Conservation (phyloP, 2,329 filamentous ascomycete species). For the Phoma sp. region DNA sequence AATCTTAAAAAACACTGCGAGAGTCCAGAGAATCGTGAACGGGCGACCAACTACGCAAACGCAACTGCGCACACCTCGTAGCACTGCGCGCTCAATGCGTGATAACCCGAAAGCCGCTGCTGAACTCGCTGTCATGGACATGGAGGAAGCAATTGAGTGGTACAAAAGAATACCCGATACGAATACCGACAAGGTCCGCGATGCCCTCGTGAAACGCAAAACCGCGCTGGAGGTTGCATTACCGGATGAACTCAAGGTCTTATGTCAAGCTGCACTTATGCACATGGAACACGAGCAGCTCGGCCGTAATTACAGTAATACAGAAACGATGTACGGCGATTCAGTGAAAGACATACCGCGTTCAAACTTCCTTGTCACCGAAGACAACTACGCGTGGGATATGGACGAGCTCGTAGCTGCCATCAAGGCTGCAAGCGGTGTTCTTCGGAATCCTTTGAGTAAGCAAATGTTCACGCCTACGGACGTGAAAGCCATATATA, state of each 20-base stretch:
- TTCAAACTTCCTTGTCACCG: conserved; percentile 45
- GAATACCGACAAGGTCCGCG: conserved; percentile 31
- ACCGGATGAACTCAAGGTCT: conserved; percentile 32
- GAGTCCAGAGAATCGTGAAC: conserved; percentile 28
- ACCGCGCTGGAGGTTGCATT: conserved; percentile 30
- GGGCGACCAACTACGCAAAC: conserved; percentile 6
- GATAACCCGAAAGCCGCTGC: conserved; percentile 28
- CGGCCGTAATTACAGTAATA: conserved; percentile 42
- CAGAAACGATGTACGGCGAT: conserved; percentile 45
- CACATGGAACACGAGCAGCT: conserved; percentile 46
- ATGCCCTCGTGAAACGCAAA: conserved; percentile 36
- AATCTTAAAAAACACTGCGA: conserved; percentile 25
- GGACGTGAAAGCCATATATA: conserved; percentile 39
- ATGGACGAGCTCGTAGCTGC: conserved; percentile 44
- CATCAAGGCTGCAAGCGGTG: conserved; percentile 38
- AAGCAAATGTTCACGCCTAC: conserved; percentile 44
- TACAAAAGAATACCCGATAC: conserved; percentile 23
- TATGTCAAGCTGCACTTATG: conserved; percentile 43
- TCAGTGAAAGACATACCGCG: conserved; percentile 41
- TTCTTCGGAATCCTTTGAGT: conserved; percentile 44
- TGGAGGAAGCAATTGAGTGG: conserved; percentile 36
- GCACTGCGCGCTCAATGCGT: conserved; percentile 32
- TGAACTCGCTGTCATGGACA: conserved; percentile 28
- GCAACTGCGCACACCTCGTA: conserved; percentile 27
- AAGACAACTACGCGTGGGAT: conserved; percentile 51